Evolutionary conservation across 768 basidiomycete genomes (phyloP).

Genomic region (Calocera viscosa): DNA sequence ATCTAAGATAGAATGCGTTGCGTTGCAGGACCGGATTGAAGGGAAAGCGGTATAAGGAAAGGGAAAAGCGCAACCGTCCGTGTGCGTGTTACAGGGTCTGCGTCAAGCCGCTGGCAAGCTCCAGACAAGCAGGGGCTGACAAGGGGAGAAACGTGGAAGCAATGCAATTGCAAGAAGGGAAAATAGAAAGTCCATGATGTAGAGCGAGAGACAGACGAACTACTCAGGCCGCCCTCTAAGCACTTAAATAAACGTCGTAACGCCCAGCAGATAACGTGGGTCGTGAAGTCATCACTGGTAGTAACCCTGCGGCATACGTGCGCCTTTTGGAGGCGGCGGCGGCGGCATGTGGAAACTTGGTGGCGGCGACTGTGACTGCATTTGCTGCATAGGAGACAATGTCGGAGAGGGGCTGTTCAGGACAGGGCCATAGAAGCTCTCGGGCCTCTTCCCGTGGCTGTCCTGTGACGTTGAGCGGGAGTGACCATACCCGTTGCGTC

Average conservation of each 20-base stretch:
- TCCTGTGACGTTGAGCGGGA: not conserved
- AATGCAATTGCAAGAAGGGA: conserved; percentile 2
- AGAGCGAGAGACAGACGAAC: not conserved
- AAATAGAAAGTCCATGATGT: conserved; percentile 1
- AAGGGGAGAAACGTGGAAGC: not conserved
- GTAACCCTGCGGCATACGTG: not conserved
- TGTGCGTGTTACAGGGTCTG: conserved; percentile 6
- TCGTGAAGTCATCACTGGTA: not conserved
- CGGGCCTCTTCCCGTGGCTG: not conserved
- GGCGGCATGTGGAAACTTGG: conserved; percentile 4
- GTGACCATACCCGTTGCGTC: not conserved
- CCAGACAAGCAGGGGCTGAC: not conserved
- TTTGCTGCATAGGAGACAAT: not conserved
- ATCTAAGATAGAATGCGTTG: not conserved
- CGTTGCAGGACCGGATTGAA: not conserved
- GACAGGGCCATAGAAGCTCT: not conserved
- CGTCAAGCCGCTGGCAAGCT: not conserved
- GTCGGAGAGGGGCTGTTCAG: not conserved
- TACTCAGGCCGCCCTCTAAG: not conserved
- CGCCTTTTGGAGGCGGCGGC: not conserved
- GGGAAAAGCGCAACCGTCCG: conserved; percentile 1
- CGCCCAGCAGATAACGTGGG: not conserved
- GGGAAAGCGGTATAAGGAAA: not conserved
- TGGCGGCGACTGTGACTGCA: not conserved
- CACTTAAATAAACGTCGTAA: not conserved